Percentiles rank a stretch among this genome's conserved stretches.
Conservation (phyloP, 2,329 filamentous ascomycete genomes). For the Neobulgaria alba region DNA sequence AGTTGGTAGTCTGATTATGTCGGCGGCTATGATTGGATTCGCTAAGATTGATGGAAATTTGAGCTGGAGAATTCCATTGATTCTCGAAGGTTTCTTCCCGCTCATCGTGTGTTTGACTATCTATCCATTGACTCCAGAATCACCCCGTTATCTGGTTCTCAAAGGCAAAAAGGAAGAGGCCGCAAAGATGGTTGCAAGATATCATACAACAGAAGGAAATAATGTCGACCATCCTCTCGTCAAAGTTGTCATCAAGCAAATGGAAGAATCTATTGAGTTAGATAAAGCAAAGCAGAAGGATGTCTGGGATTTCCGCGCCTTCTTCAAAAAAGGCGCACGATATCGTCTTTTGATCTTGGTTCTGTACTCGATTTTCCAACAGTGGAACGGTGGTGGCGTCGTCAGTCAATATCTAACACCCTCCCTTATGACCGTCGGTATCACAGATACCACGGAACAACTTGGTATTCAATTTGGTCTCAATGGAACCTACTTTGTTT, state of each 20-base stretch:
- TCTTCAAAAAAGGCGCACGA: constrained; percentile 36
- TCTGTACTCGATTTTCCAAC: constrained; percentile 32
- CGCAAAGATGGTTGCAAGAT: constrained; percentile 34
- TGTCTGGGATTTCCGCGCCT: constrained; percentile 39
- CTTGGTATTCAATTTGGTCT: constrained; percentile 19
- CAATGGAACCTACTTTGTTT: constrained; percentile 15
- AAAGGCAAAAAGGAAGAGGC: constrained; percentile 30
- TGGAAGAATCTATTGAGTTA: constrained; percentile 22
- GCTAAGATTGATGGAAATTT: constrained; percentile 11
- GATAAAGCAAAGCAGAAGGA: constrained; percentile 28
- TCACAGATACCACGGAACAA: constrained; percentile 11
- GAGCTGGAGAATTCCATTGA: constrained; percentile 23
- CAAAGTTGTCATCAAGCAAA: constrained; percentile 21
- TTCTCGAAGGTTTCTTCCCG: constrained; percentile 10
- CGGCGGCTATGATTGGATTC: constrained; percentile 33
- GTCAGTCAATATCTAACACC: constrained; percentile 20
- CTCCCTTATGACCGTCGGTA: constrained; percentile 17
- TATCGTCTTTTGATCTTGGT: constrained; percentile 36
- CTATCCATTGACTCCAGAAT: constrained; percentile 14
- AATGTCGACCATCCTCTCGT: constrained; percentile 17
- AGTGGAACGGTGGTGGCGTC: constrained; percentile 23
- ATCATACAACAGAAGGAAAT: constrained; percentile 36
- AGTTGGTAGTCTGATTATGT: constrained; percentile 34
- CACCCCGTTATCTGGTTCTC: constrained; percentile 31
- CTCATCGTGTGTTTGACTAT: constrained; percentile 18